Evolutionary conservation across 129 eudicot genomes (phyloP), one percentile per base, ranked within the genome.

Genomic region (Apium graveolens): DNA sequence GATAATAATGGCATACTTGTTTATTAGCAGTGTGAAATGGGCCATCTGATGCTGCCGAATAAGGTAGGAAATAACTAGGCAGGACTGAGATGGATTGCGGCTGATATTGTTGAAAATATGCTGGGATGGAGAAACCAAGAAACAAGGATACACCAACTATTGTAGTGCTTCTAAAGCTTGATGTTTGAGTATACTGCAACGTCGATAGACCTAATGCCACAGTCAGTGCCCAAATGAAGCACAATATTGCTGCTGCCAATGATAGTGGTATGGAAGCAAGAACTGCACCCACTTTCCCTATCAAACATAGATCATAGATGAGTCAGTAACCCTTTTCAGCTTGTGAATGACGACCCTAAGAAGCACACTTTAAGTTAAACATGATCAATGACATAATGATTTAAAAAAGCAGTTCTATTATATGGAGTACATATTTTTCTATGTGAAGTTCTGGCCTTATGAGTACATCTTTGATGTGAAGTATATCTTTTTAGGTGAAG

Each of bases 221-320:
- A 29, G 82, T 79, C 68, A 88, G 79, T 43, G 91, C 97, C 99
- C 99, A 95, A 74, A 86, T 88, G 85, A 91, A 90, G 89, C 97
- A 95, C 60, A 95, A 82, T 16, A 85, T 83, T 3, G 99, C 86
- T 77, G 99, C 99, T 70, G 99, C 97, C 82, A 92, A 82, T 46
- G 97, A 93, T 86, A 82, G 94, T 32, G 99, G 99, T 80, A 95
- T 95, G n/a, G 99, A 95, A 85, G 99, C 99, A 80, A 95, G 99
- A 81, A 90, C 84, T 3, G 96, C 99, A 37, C 99, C 99, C 45
- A 95, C 84, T 92, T 95, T 95, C 75, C 99, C 99, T 95, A 53
- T 69, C 51, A 78, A 74, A 73, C 57, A 42, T 63, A 74, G 70
- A 43, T 42, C 77, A 79, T 35, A 17, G 21, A 43, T 44, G 9